Percentiles rank a stretch among this genome's conserved stretches.
These are phyloP conservation scores for Ceratocystiopsis brevicomis DNA, from an alignment of 2,329 filamentous ascomycete genomes.

Conservation along the genomic window DNA sequence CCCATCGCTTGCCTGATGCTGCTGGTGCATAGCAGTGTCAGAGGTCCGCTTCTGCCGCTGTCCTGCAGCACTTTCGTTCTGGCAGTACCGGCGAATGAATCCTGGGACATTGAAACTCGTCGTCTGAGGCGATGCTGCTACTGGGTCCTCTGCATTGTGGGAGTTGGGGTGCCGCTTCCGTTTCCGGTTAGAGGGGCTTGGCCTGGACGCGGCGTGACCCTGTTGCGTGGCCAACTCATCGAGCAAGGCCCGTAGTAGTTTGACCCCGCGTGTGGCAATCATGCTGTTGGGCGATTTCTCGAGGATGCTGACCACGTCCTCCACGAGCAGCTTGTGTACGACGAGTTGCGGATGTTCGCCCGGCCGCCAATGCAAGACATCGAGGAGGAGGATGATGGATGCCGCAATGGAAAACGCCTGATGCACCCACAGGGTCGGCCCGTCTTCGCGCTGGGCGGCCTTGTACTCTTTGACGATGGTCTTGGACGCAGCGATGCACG, in stretches of 20 bases:
- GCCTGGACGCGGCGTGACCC: no score
- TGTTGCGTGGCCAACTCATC: not conserved
- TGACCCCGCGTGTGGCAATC: slow-evolving; percentile 19
- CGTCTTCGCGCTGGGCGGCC: slow-evolving; percentile 8
- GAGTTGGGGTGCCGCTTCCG: not conserved
- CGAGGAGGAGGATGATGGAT: slow-evolving; percentile 13
- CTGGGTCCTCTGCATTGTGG: no score
- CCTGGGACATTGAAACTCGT: slow-evolving; percentile 11
- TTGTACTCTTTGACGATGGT: slow-evolving; percentile 18
- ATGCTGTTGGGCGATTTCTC: slow-evolving; percentile 17
- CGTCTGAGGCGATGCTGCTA: not conserved
- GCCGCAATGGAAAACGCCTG: slow-evolving; percentile 15
- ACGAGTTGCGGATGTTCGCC: slow-evolving; percentile 13
- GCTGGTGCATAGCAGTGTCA: no score
- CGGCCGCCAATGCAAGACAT: slow-evolving; percentile 14
- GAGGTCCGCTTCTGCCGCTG: no score
- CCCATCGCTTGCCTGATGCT: no score
- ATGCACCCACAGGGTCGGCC: slow-evolving; percentile 13
- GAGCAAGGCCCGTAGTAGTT: slow-evolving; percentile 18
- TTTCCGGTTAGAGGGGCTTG: not conserved
- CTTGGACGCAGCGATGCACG: slow-evolving; percentile 20
- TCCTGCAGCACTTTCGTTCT: not conserved
- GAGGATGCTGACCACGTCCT: slow-evolving; percentile 16
- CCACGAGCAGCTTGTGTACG: slow-evolving; percentile 16
- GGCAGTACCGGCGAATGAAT: slow-evolving; percentile 15